Evolutionary conservation across 2,329 filamentous ascomycete genomes (phyloP).

Genomic region (Diaporthe destruens): DNA sequence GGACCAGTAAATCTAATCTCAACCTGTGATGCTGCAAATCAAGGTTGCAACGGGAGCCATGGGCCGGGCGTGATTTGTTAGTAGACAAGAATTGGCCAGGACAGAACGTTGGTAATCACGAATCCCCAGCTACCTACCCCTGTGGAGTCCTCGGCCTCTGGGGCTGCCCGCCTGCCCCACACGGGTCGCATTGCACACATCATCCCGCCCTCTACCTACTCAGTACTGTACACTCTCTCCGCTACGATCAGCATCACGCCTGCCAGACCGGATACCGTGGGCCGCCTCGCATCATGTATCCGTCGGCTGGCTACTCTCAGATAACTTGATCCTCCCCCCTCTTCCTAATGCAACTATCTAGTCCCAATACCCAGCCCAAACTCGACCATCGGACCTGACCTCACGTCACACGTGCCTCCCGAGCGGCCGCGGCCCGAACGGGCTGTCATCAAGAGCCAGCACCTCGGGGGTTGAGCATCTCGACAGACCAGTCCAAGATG

Average conservation of each 20-base stretch:
- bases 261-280: slow-evolving; percentile 26
- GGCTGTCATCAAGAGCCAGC: slow-evolving; percentile 28
- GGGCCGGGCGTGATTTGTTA: background rate
- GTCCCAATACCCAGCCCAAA: background rate
- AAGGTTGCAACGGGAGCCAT: background rate
- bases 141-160: slow-evolving; percentile 1
- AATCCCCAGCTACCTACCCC: background rate
- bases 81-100: background rate
- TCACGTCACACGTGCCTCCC: slow-evolving; percentile 15
- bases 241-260: slow-evolving; percentile 27
- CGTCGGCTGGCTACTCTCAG: slow-evolving; percentile 6
- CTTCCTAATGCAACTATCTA: background rate
- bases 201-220: slow-evolving; percentile 20
- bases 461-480: slow-evolving; percentile 1
- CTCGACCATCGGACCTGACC: slow-evolving; percentile 11
- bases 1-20: background rate
- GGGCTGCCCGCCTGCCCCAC: slow-evolving; percentile 17
- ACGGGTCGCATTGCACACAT: slow-evolving; percentile 31
- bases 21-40: background rate
- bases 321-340: background rate
- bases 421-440: slow-evolving; percentile 31
- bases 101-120: background rate
- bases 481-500: slow-evolving; percentile 33
- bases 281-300: slow-evolving; percentile 34
- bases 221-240: background rate